Base-by-base conservation (phyloP, 805 yeast species). In the Wickerhamiella vanderwaltii region DNA sequence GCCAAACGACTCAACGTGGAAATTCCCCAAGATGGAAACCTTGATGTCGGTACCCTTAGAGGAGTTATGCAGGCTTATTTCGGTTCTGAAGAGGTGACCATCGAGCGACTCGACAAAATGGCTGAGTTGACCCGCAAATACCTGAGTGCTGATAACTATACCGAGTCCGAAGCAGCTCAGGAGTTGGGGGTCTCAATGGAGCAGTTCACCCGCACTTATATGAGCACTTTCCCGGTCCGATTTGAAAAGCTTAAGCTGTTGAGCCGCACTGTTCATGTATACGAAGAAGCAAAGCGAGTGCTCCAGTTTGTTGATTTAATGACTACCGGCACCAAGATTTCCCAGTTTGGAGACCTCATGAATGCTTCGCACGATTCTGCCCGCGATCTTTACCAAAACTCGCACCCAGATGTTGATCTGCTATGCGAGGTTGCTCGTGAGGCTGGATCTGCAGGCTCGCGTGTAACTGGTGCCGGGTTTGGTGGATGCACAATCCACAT, bases 401-500 rank as follows among this genome's bases (percentile, higher is more conserved):
- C 82, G 3, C 70, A 72, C 47, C 65, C 65, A 1, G 77, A 70
- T 46, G 67, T 76, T 43, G 72, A 77, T 43, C 56, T 59, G 9
- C 56, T 79, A 29, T 73, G 79, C 51, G 42, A 53, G 6, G 68
- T 79, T 39, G 84, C 82, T 3, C 54, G 62, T 30, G 54, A 48
- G 1, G 65, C 69, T 46, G 86, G 85, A 3, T 64, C 82, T 1
- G 65, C 59, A 45, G 86, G 86, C 13, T 73, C 82, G 1, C 65
- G 87, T 42, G 67, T 76, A n/a, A 78, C 86, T 7, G 87, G 86
- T 20, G 86, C 87, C 15, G 87, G 87, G 3, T 79, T 76, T 69
- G 86, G 86, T 25, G 86, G 86, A 5, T 73, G 77, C 23, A 66
- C 79, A 0, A 79, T 79, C n/a, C 82, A 77, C 53, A 58, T 79